Conservation (phyloP, 345 rosid species). For the Microcos paniculata region DNA sequence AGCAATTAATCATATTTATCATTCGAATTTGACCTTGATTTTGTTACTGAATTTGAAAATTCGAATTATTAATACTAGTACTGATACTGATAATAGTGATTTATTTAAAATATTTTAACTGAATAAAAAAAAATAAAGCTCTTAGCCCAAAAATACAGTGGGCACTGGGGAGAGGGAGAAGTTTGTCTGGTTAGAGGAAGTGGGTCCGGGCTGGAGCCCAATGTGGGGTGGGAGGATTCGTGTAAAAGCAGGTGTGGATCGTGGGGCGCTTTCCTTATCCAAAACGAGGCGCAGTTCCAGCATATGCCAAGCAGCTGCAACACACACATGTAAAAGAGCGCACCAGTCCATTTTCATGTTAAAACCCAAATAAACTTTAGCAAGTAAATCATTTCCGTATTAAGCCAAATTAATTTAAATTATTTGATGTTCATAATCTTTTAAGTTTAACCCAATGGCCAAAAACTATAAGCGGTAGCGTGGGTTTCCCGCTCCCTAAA, state of each 20-base stretch:
- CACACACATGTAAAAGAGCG: neutral
- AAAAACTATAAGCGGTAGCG: neutral
- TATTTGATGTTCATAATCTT: too few species aligned
- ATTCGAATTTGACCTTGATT: too few species aligned
- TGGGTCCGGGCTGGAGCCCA: neutral
- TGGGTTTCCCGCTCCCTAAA: neutral
- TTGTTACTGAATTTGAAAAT: too few species aligned
- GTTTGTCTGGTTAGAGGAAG: neutral
- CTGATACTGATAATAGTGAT: too few species aligned
- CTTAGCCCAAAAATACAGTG: neutral
- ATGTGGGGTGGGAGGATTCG: neutral
- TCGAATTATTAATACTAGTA: too few species aligned
- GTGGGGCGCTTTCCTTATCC: slow-evolving; percentile 15
- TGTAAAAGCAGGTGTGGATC: neutral
- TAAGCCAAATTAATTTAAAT: too few species aligned
- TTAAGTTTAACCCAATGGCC: too few species aligned
- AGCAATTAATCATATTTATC: too few species aligned
- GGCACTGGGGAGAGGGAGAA: neutral
- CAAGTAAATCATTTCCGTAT: too few species aligned
- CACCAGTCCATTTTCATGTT: neutral
- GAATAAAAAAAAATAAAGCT: too few species aligned
- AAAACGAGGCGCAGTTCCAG: neutral
- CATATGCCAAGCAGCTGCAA: slow-evolving; percentile 1
- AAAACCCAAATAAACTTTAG: too few species aligned
- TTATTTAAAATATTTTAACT: too few species aligned